Base-by-base conservation (phyloP, 1,284 basidiomycete species). In the Thelephora terrestris region DNA sequence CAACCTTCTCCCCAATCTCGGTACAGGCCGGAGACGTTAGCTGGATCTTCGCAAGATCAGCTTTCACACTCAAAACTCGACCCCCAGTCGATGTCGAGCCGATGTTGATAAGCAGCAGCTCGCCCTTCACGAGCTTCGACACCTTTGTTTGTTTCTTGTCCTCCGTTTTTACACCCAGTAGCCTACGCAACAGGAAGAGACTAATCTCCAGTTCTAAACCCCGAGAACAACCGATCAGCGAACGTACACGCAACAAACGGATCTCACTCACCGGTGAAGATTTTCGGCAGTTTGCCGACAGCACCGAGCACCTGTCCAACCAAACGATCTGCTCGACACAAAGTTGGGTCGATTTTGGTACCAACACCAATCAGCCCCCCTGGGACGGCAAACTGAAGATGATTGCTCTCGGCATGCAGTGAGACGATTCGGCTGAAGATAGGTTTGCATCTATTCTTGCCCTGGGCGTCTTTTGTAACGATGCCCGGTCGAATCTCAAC, bases 101-200 rank as follows among this genome's bases (percentile, higher is more conserved):
- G 53, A 95, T 94, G 71, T 95, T 94, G 72, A 94, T 91, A 50
- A 94, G 78, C 17, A 99, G 71, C 3, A 97, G 79, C 69, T 99
- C 95, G 65, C 88, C 89, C 69, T 96, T 96, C 48, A 83, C 78
- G 44, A 98, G 76, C 68, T 97, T 98, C 47, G 88, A 75, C 24
- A 94, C 92, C 67, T 92, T 98, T 44, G 95, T 96, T 66, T 95
- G 91, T 68, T 98, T 98, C 73, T 94, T 95, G 71, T 97, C 95
- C 67, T 97, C 94, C 24, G 91, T 92, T 68, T 95, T 94, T 57
- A 98, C 96, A 68, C 95, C 95, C n/a, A 99, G 79, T 52, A 99
- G 70, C 55, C 96, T 81, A 54, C 96, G 88, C 43, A 96, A 83
- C 43, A 96, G 73, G 82, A 95, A 96, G 55, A 94, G 70, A 61